Conservation (phyloP, 768 basidiomycete species). For the Leccinum truebloodii region DNA sequence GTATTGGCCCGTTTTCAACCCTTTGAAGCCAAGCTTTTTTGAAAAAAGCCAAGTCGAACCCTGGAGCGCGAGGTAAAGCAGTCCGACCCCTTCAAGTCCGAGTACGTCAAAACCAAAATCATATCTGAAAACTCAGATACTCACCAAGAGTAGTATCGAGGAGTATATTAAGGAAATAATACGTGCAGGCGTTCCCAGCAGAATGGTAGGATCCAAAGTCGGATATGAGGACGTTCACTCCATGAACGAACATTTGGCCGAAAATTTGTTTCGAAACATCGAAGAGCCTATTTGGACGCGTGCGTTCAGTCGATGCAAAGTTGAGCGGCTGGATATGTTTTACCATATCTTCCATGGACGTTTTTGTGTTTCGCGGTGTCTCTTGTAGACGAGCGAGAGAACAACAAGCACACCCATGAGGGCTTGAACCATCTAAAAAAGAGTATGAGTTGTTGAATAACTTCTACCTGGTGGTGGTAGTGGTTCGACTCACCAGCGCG, state of each 20-base stretch:
- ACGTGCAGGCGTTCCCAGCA: conserved; percentile 83
- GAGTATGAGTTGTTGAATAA: not conserved
- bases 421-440: conserved; percentile 68
- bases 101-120: conserved; percentile 9
- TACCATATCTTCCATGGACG: conserved; percentile 94
- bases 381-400: conserved; percentile 81
- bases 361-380: conserved; percentile 81
- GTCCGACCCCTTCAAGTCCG: conserved; percentile 58
- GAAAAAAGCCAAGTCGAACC: conserved; percentile 63
- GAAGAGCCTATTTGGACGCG: conserved; percentile 60
- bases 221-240: conserved; percentile 77
- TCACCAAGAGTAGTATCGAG: conserved; percentile 76
- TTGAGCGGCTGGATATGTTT: conserved; percentile 21
- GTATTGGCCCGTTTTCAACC: conserved; percentile 86
- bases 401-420: conserved; percentile 93
- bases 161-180: conserved; percentile 91
- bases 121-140: conserved; percentile 23
- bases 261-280: conserved; percentile 92
- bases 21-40: conserved; percentile 64
- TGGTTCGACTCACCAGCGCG: conserved; percentile 38
- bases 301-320: conserved; percentile 7
- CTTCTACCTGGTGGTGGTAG: not conserved
- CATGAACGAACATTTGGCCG: conserved; percentile 82
- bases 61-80: conserved; percentile 76
- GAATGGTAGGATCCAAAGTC: conserved; percentile 69